These are phyloP conservation scores for Triticum aestivum DNA, from an alignment of 176 grass and related monocot genomes.

Conservation along the genomic window DNA sequence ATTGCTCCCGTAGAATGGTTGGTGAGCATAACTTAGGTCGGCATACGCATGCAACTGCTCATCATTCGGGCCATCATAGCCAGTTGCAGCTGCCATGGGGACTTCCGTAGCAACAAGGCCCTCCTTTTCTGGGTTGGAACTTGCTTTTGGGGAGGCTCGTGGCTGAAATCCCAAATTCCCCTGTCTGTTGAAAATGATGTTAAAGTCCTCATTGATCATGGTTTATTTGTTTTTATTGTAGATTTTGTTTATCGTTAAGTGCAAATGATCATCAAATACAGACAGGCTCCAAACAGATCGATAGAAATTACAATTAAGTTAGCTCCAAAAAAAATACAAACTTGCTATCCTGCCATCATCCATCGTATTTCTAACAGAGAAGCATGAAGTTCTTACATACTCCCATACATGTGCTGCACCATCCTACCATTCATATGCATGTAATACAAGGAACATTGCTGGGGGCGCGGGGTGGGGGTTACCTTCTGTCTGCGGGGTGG, in stretches of 20 bases:
- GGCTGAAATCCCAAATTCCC: neutral
- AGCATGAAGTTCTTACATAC: neutral
- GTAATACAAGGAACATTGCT: no score
- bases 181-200: neutral
- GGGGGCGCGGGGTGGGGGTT: no score
- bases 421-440: no score
- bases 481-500: no score
- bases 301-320: neutral
- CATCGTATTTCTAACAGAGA: neutral
- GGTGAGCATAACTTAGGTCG: neutral
- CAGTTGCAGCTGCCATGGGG: neutral
- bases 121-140: neutral
- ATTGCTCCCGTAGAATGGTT: neutral
- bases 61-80: neutral
- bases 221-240: neutral
- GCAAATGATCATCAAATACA: neutral
- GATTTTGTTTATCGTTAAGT: neutral
- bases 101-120: neutral
- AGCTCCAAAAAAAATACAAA: neutral
- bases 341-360: neutral
- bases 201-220: neutral
- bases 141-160: neutral
- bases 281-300: neutral
- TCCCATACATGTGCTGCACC: no score
- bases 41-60: neutral